Evolutionary conservation across 129 eudicot species (phyloP), one percentile per base, ranked within the genome.

Genomic region (Sambucus nigra): DNA sequence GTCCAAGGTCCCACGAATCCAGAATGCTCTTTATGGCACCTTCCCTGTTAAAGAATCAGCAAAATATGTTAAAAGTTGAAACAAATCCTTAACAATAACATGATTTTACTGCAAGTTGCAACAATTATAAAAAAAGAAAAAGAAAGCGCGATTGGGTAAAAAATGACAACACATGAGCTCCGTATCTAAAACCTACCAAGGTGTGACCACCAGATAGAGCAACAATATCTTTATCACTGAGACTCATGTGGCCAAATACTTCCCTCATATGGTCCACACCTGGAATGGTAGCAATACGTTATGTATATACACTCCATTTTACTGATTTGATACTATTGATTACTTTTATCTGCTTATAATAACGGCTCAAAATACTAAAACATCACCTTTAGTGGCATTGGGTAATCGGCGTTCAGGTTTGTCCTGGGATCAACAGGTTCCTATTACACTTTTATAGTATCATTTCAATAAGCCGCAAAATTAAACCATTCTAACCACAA

Each of bases 1-100:
- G 96, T 87, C 94, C 94, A 87, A 12, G 96, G 63, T 27, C 96
- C 94, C 68, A 82, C 96, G 44, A 79, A 87, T 6, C 96, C 94
- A 55, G 94, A 82, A 15, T 94, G 65, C 61, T 87, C 96, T 71
- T 79, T 82, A 56, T 87, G 96, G 55, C 83, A 75, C 55, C 86
- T 75, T 50, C 96, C 96, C 95, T 86, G 62, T 14, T 5, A 51
- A 19, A 35, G 25, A 63, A 61, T 41, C 25, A 20, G 24, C 29
- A 57, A 16, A 12, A 7, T 35, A 35, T 31, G 9, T 31, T 3
- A 31, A 31, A 31, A 31, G n/a, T n/a, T n/a, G 38, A 31, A 40
- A 10, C 14, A 16, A 42, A 42, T 2, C 48, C 14, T 13, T 15
- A 42, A 42, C 2, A 2, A 2, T 2, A 3, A 13, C n/a, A 42